Conservation (phyloP, 2,329 filamentous ascomycete genomes). For the Geosmithia morbida region DNA sequence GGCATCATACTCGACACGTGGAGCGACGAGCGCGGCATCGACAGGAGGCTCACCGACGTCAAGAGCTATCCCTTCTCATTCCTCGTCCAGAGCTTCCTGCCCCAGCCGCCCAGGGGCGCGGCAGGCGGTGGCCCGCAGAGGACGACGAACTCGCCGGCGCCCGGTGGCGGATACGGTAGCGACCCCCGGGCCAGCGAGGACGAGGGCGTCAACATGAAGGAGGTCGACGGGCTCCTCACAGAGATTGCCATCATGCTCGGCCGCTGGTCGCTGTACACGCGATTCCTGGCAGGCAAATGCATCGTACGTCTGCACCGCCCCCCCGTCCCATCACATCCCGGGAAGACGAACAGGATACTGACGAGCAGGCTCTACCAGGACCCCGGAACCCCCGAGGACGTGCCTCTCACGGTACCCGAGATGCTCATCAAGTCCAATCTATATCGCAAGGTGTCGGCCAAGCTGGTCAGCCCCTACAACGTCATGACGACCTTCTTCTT, state of each 20-base stretch:
- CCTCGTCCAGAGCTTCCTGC: slow-evolving; percentile 83
- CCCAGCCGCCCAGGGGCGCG: slow-evolving; percentile 48
- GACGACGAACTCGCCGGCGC: slow-evolving; percentile 63
- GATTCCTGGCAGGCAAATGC: slow-evolving; percentile 80
- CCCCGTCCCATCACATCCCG: not conserved
- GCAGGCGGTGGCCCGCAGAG: not conserved
- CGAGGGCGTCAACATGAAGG: slow-evolving; percentile 91
- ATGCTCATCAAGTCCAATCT: slow-evolving; percentile 71
- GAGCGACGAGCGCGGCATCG: slow-evolving; percentile 76
- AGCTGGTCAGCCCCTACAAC: slow-evolving; percentile 72
- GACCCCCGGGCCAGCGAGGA: slow-evolving; percentile 60
- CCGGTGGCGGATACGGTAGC: slow-evolving; percentile 31
- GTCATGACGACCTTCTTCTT: slow-evolving; percentile 94
- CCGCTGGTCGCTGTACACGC: slow-evolving; percentile 82
- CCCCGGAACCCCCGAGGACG: slow-evolving; percentile 32
- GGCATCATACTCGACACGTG: slow-evolving; percentile 93
- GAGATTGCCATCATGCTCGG: slow-evolving; percentile 89
- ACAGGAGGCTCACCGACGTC: slow-evolving; percentile 81
- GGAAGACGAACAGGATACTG: not conserved
- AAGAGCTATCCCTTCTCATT: slow-evolving; percentile 98
- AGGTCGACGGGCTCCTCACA: slow-evolving; percentile 73
- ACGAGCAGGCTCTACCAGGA: slow-evolving; percentile 22
- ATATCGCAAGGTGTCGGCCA: slow-evolving; percentile 60
- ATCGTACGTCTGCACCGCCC: slow-evolving; percentile 37
- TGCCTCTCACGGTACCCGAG: slow-evolving; percentile 50